These are phyloP conservation scores for Gleditsia sinensis DNA, from an alignment of 306 rosid species.

Conservation along the genomic window DNA sequence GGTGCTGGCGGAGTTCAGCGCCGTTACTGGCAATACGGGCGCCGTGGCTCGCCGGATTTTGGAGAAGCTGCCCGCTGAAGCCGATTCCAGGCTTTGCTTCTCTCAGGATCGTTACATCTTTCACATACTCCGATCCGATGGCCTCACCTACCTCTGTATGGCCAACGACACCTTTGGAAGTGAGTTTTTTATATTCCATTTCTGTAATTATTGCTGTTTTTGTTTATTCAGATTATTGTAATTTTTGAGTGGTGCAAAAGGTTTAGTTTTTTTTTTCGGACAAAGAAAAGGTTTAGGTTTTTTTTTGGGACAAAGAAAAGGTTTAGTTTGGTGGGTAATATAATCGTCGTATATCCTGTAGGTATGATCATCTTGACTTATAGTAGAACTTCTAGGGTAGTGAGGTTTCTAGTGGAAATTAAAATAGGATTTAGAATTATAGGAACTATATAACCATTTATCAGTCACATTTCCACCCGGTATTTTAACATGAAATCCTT, in stretches of 20 bases:
- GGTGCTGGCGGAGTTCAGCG: slow-evolving; percentile 93
- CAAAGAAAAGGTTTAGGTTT: no score
- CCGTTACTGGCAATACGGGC: slow-evolving; percentile 90
- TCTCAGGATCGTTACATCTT: slow-evolving; percentile 95
- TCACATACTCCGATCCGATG: slow-evolving; percentile 86
- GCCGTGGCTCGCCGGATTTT: slow-evolving; percentile 90
- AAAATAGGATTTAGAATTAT: background rate
- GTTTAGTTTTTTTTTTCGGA: no score
- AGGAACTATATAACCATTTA: background rate
- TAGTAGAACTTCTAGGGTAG: background rate
- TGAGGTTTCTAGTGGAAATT: background rate
- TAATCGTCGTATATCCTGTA: background rate
- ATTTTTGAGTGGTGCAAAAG: background rate
- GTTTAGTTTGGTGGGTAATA: background rate
- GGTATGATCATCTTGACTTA: background rate
- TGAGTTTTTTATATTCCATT: slow-evolving; percentile 40
- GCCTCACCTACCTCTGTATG: slow-evolving; percentile 85
- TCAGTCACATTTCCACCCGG: slow-evolving; percentile 10
- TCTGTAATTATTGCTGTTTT: background rate
- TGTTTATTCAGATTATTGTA: background rate
- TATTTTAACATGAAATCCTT: no score
- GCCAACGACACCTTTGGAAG: slow-evolving; percentile 97
- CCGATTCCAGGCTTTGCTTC: slow-evolving; percentile 91
- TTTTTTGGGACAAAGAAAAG: no score
- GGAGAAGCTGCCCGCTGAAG: slow-evolving; percentile 90